Evolutionary conservation across 164 flowering plant genomes (phyloP), one percentile per base, ranked within the genome.

Genomic region (Liquidambar formosana): DNA sequence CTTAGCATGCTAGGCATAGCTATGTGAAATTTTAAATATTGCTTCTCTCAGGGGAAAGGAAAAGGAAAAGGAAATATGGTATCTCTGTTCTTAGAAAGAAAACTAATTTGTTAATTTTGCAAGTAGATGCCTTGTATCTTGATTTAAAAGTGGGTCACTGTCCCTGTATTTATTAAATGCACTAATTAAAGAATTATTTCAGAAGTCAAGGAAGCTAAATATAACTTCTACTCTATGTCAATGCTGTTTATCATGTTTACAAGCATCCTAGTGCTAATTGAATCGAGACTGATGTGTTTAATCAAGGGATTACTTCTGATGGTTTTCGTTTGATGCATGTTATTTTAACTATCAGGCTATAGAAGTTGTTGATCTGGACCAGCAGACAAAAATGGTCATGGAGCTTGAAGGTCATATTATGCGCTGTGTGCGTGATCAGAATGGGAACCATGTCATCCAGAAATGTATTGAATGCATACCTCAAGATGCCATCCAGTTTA

Each of bases 391-490:
- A 68, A 78, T 87, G 83, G 91, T 85, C 1, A 63, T 38, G 8
- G 88, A 87, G 76, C 84, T 87, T 49, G 86, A 87, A 69, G 86
- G 89, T 57, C 72, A 81, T 61, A 67, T 87, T 10, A 82, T 83
- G 85, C 85, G 86, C 14, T 87, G 89, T 74, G 89, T 87, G 21
- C 86, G 84, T 65, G 91, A 87, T 76, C 91, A 87, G 69, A 87
- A 87, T 75, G 89, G 89, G 62, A 85, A 87, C 72, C 91, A 87
- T 77, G 91, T 87, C 21, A 81, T 87, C 45, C 91, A 87, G 73
- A 87, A 87, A 71, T 87, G 89, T 73, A 87, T 87, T 59, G 91
- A 87, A 65, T 81, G 89, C 61, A 72, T 87, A n/a, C 91, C 91
- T 53, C 78, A 83, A 73, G 86, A 87, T 54, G 73, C 76, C 2